Evolutionary conservation across 345 rosid species (phyloP), one percentile per base, ranked within the genome.

Genomic region (Populus tremula): DNA sequence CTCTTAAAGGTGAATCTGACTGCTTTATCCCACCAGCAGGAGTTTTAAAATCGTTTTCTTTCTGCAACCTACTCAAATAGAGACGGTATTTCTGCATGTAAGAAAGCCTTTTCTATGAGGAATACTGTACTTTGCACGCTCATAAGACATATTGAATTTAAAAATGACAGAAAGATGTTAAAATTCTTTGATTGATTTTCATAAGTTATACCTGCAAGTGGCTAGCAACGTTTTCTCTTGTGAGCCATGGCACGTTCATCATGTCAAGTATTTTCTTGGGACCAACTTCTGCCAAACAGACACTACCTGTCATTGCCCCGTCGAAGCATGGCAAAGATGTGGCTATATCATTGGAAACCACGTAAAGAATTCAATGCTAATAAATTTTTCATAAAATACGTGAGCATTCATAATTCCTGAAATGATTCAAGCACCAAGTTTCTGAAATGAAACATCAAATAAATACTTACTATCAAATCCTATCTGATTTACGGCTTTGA

Each of bases 191-290:
- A 16, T 29, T 56, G 2, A 21, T 79, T 31, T 67, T 39, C 21
- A 43, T 13, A 56, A 45, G 25, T 11, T 10, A 43, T 86, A 95
- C 99, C 92, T 95, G 99, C 66, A 95, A 89, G 78, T 93, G 99
- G 85, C 97, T 95, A 31, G 99, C 99, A 49, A 95, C 94, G 68
- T 95, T 95, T 86, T 95, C 99, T 71, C 99, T 88, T 8, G 96
- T 92, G 85, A 95, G 73, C 98, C 99, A 91, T 18, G 96, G 93
- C 62, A 95, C 96, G 79, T 93, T 92, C 99, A 95, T 95, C 91
- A 93, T 85, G 78, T 95, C 98, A 18, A 93, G 91, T 74, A 95
- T 95, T 87, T 90, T 93, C 89, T 93, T 95, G 18, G 98, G 99
- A 76, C 98, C 98, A 79, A 93, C 98, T 87, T 90, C 99, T 95